Evolutionary conservation across 192 early-diverging fungal genomes (phyloP), one percentile per base, ranked within the genome.

Genomic region (Thoreauomyces humboldtii): DNA sequence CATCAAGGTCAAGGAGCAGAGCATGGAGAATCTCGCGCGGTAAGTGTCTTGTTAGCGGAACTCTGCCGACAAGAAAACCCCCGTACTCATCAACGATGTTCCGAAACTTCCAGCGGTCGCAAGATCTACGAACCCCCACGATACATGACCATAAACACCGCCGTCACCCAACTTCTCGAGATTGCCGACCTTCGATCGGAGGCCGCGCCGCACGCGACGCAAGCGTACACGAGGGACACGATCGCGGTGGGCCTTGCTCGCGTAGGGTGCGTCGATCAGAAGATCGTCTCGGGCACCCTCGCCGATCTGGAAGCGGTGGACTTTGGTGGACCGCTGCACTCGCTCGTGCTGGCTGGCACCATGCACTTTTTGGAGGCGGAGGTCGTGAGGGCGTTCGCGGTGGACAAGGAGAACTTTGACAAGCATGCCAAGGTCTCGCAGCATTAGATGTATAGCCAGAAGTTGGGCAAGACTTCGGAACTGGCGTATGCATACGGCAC

Each of bases 1-100:
- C 76, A 98, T 98, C 81, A 98, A 98, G 77, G 96, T 98, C 32
- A 94, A 96, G 72, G 96, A 98, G 79, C 96, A 96, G 74, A 87
- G 84, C 50, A 81, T 92, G 37, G 96, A 98, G 76, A 98, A 97
- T 75, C 82, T 99, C 86, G 93, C 94, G 34, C 75, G 86, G 79
- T 87, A 63, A 27, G 61, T 7, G 2, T 9, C 6, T n/a, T n/a
- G 38, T n/a, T n/a, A n/a, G n/a, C n/a, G n/a, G n/a, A n/a, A n/a
- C n/a, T n/a, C n/a, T n/a, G n/a, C n/a, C n/a, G n/a, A n/a, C n/a
- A n/a, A n/a, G n/a, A n/a, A n/a, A n/a, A n/a, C n/a, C n/a, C n/a
- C n/a, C n/a, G n/a, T n/a, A n/a, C n/a, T n/a, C n/a, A n/a, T n/a
- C 38, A 41, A 41, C n/a, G 11, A 4, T 52, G 50, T 52, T 48